Conservation (phyloP, 1,284 basidiomycete species). For the Ceratobasidium sp. region DNA sequence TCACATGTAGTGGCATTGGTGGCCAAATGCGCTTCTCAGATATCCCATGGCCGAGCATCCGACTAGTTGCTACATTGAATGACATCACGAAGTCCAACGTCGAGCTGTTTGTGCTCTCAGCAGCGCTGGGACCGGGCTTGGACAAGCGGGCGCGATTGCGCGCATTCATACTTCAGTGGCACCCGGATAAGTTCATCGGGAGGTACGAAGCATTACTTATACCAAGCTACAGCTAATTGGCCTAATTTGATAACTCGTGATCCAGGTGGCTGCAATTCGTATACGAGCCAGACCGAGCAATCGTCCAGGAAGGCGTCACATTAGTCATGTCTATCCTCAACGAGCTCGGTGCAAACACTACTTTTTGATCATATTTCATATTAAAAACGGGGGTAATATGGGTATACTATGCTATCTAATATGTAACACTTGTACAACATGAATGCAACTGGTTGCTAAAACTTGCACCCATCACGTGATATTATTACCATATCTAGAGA, state of each 20-base stretch:
- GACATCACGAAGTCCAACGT: background rate
- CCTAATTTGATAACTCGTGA: background rate
- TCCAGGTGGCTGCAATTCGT: slow-evolving; percentile 20
- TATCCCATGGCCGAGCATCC: slow-evolving; percentile 26
- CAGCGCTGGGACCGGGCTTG: background rate
- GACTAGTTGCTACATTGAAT: background rate
- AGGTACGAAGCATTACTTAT: background rate
- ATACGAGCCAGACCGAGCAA: background rate
- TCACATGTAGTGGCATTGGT: background rate
- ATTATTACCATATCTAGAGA: too few relatives aligned
- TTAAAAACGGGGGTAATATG: too few relatives aligned
- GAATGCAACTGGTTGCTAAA: too few relatives aligned
- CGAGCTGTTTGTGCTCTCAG: background rate
- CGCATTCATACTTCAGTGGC: slow-evolving; percentile 16
- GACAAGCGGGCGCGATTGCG: slow-evolving; percentile 1
- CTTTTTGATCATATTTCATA: too few relatives aligned
- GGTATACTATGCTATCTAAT: too few relatives aligned
- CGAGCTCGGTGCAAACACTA: too few relatives aligned
- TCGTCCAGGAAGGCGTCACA: slow-evolving; percentile 17
- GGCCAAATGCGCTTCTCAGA: background rate
- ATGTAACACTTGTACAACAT: too few relatives aligned
- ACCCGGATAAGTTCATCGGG: slow-evolving; percentile 30
- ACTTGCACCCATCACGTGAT: too few relatives aligned
- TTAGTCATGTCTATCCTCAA: slow-evolving; percentile 5
- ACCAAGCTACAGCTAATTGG: background rate